phyloP scores from a whole-genome alignment of 257 asterid genomes.

The Solanum gracilifrons region DNA sequence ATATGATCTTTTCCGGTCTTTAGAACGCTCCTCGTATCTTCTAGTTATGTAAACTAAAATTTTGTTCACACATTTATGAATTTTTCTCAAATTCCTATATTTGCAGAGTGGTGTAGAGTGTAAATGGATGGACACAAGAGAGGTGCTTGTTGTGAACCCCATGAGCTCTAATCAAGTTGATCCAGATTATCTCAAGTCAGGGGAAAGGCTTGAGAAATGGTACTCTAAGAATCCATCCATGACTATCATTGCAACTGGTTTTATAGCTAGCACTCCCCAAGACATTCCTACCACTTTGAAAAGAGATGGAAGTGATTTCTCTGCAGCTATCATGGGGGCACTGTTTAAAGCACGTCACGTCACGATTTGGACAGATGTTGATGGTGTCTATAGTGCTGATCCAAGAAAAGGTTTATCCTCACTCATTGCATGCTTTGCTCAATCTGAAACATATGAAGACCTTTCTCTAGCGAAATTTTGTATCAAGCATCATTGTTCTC shows the following conservation, averaged over 20 bases:
- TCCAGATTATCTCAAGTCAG: slow-evolving; percentile 80
- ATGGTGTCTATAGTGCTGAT: slow-evolving; percentile 97
- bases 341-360: slow-evolving; percentile 82
- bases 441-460: neutral
- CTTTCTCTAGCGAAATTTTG: neutral
- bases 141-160: slow-evolving; percentile 86
- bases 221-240: slow-evolving; percentile 52
- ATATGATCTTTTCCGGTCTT: neutral
- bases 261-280: slow-evolving; percentile 84
- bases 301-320: slow-evolving; percentile 98
- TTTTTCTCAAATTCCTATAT: neutral
- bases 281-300: slow-evolving; percentile 94
- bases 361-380: slow-evolving; percentile 97
- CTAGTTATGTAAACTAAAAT: neutral
- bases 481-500: neutral
- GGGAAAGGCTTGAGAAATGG: slow-evolving; percentile 72
- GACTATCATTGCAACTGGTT: slow-evolving; percentile 87
- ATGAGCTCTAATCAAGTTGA: slow-evolving; percentile 78
- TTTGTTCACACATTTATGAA: neutral
- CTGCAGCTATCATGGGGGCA: slow-evolving; percentile 98
- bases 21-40: neutral
- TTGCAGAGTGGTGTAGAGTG: slow-evolving; percentile 63
- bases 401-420: slow-evolving; percentile 77
- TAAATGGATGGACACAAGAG: slow-evolving; percentile 92
- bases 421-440: neutral